A percentile compares a stretch with the other conserved stretches of the same genome.
phyloP scores from a whole-genome alignment of 2,329 filamentous ascomycete genomes.

The Graphilbum ipis-grandicollis region DNA sequence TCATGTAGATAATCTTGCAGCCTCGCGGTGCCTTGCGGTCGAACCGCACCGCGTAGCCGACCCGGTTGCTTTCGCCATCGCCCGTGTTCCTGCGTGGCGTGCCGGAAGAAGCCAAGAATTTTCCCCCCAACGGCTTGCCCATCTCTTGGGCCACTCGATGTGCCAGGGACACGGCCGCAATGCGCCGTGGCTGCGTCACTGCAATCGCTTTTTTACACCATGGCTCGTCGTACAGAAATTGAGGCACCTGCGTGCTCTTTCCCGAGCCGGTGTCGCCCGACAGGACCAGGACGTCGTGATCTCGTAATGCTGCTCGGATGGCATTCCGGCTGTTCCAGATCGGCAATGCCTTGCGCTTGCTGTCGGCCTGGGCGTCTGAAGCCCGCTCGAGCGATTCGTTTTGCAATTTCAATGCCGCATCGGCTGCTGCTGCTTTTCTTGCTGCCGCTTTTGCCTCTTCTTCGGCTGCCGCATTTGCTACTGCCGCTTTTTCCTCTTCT shows the following conservation, averaged over 20 bases:
- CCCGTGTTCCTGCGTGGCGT: not conserved
- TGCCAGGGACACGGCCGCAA: constrained; percentile 84
- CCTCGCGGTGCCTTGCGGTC: constrained; percentile 69
- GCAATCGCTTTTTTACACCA: constrained; percentile 88
- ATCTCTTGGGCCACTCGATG: constrained; percentile 70
- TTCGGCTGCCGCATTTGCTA: not conserved
- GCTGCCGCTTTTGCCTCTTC: not conserved
- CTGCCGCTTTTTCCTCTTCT: not conserved
- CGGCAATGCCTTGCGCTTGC: constrained; percentile 49
- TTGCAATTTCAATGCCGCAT: not conserved
- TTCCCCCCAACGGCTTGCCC: constrained; percentile 32
- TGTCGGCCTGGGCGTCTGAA: not conserved
- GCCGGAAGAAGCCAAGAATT: no score
- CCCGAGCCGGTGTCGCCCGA: constrained; percentile 92
- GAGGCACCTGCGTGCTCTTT: constrained; percentile 91
- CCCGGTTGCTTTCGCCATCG: constrained; percentile 39
- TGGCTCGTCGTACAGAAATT: constrained; percentile 61
- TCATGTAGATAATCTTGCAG: constrained; percentile 84
- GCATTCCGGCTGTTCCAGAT: constrained; percentile 60
- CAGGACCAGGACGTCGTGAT: constrained; percentile 55
- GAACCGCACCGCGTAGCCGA: constrained; percentile 91
- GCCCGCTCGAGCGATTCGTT: not conserved
- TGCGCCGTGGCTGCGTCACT: constrained; percentile 83
- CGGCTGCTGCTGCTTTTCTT: no score
- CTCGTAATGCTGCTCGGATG: constrained; percentile 37